These are phyloP conservation scores for Lachancea thermotolerans DNA, from an alignment of 805 yeast species.

Conservation along the genomic window DNA sequence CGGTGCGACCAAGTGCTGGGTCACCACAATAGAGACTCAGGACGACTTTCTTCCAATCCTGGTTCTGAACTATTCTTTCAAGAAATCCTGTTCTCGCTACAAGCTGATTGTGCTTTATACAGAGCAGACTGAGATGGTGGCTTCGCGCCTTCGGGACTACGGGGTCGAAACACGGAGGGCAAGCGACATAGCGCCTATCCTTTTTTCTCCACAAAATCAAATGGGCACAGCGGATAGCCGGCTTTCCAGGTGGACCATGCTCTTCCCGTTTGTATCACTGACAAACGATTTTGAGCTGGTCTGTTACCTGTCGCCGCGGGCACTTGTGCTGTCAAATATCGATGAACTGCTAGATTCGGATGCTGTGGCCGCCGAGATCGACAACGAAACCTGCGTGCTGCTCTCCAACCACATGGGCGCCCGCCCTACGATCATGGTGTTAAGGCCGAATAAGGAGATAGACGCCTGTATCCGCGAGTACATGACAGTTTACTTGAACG, in stretches of 20 bases:
- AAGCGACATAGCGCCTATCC: conserved; percentile 4
- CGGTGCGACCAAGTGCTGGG: conserved; percentile 23
- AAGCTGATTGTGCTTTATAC: conserved; percentile 21
- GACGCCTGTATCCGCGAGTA: conserved; percentile 29
- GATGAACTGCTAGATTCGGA: conserved; percentile 26
- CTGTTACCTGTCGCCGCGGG: conserved; percentile 29
- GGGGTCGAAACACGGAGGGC: conserved; percentile 14
- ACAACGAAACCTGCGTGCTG: conserved; percentile 32
- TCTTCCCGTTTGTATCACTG: conserved; percentile 20
- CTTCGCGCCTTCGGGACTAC: conserved; percentile 10
- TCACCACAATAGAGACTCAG: conserved; percentile 19
- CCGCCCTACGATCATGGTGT: conserved; percentile 11
- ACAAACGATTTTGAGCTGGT: conserved; percentile 21
- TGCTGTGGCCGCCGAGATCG: conserved; percentile 26
- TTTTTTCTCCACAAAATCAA: neutral
- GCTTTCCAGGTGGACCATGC: conserved; percentile 11
- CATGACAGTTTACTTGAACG: conserved; percentile 27
- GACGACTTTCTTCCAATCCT: conserved; percentile 21
- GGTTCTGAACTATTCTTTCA: conserved; percentile 22
- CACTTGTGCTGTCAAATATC: conserved; percentile 24
- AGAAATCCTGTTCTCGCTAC: conserved; percentile 18
- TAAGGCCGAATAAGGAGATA: conserved; percentile 27
- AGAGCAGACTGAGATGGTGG: conserved; percentile 9
- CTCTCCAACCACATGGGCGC: conserved; percentile 18
- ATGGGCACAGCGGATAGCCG: neutral